These are phyloP conservation scores for Leccinum olivaceopallidum DNA, from an alignment of 768 basidiomycete genomes.

Conservation along the genomic window DNA sequence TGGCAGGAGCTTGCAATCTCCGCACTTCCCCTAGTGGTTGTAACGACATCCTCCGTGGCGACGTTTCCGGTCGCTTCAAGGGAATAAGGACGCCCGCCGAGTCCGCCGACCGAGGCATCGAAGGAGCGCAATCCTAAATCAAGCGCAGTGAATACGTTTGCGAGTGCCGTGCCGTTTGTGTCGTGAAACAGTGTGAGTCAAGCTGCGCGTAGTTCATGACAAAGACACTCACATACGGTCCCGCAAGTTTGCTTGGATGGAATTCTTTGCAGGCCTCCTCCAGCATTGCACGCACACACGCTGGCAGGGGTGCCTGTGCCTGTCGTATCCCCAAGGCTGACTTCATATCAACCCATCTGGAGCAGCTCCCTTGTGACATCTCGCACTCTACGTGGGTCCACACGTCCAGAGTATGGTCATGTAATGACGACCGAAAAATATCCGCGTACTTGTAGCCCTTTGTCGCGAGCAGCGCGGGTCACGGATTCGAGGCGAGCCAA, in stretches of 20 bases:
- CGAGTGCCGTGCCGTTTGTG: slow-evolving; percentile 81
- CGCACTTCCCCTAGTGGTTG: slow-evolving; percentile 13
- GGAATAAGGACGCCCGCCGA: slow-evolving; percentile 97
- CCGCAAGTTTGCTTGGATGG: slow-evolving; percentile 70
- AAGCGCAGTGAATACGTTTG: slow-evolving; percentile 73
- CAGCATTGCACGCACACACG: slow-evolving; percentile 66
- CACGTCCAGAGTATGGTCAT: slow-evolving; percentile 85
- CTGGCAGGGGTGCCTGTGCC: slow-evolving; percentile 72
- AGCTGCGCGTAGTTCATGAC: slow-evolving; percentile 16
- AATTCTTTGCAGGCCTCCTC: slow-evolving; percentile 63
- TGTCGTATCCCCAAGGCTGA: slow-evolving; percentile 79
- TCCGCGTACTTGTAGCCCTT: no score
- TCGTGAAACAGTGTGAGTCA: slow-evolving; percentile 55
- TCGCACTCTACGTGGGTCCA: slow-evolving; percentile 62
- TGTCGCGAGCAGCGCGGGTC: no score
- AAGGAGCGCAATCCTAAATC: slow-evolving; percentile 77
- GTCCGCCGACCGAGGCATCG: slow-evolving; percentile 84
- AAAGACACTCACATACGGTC: slow-evolving; percentile 41
- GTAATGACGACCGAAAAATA: slow-evolving; percentile 22
- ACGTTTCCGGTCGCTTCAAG: slow-evolving; percentile 96
- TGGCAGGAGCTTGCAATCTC: no score
- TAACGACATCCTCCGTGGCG: slow-evolving; percentile 71
- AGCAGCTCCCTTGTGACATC: slow-evolving; percentile 69
- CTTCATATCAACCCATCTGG: slow-evolving; percentile 94
- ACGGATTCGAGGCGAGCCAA: slow-evolving; percentile 49